phyloP scores from a whole-genome alignment of 2,329 filamentous ascomycete genomes.

The Fusarium protoensiforme region DNA sequence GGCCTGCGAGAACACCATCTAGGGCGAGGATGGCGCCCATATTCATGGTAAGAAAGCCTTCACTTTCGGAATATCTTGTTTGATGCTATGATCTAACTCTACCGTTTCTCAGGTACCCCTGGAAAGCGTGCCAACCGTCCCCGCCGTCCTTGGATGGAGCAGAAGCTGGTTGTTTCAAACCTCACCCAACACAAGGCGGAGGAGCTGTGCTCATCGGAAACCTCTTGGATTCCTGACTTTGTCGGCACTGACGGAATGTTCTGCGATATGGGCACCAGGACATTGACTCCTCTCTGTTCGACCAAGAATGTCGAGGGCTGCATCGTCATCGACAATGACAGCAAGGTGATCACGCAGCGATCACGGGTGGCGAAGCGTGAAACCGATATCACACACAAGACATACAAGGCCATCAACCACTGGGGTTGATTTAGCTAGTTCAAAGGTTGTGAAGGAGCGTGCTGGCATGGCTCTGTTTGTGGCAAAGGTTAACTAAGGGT shows the following conservation, averaged over 20 bases:
- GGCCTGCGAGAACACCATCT: not conserved
- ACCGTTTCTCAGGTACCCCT: not conserved
- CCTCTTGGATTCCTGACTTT: not conserved
- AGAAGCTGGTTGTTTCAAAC: not conserved
- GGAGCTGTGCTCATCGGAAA: not conserved
- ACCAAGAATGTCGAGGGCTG: not conserved
- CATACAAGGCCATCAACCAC: not conserved
- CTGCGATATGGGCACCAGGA: not conserved
- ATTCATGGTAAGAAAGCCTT: not conserved
- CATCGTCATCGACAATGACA: not conserved
- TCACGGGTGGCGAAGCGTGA: not conserved
- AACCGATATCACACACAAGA: not conserved
- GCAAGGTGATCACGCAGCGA: not conserved
- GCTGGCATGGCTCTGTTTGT: not conserved
- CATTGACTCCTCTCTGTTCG: not conserved
- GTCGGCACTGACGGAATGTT: not conserved
- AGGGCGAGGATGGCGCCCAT: not conserved
- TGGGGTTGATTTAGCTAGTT: not conserved
- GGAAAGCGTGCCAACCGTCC: not conserved
- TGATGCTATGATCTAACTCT: not conserved
- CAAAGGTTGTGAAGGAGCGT: not conserved
- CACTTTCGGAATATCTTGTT: not conserved
- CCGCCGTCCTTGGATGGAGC: not conserved
- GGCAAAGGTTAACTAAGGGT: not conserved
- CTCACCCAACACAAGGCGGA: not conserved